Base-by-base conservation (phyloP, 2,329 filamentous ascomycete species). In the Botrytis deweyae region DNA sequence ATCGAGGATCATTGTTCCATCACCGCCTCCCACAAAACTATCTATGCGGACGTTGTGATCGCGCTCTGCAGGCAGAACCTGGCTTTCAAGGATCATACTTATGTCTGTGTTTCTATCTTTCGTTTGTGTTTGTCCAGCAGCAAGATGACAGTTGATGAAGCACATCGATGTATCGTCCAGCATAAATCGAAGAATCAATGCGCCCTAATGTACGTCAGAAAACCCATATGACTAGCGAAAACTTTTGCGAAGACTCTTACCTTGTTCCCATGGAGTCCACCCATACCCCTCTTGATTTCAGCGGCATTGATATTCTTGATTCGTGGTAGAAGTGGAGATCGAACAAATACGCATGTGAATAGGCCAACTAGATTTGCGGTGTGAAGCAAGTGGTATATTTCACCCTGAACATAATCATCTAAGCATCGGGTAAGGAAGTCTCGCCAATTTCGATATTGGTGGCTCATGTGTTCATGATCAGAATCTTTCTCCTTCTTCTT, bases 91-190 rank as follows among this genome's bases (percentile, higher is more conserved):
- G 74, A 99, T 98, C 6, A 91, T 91, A 0, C 94, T 93, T 40
- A 97, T 90, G 80, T 99, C 96, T 78, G 94, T 96, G 83, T 99
- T 97, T 10, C 96, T 93, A 79, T 95, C 90, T 74, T 92, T 92
- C 0, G 95, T 97, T 74, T 97, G 93, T 0, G 92, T 91, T 82
- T 99, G 96, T 0, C 96, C 96, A 0, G 96, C 96, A 29, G 96
- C 96, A 74, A 99, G 85, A 88, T 99, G 96, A 81, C 96, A 99
- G 81, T 99, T 99, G 84, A 98, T 89, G 83, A 99, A 95, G 84
- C 96, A 99, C 52, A 99, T 83, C 1, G 95, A 98, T 69, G 92
- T 96, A 82, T 99, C 95, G 80, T 99, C 96, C 3, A 99, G 84
- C 79, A 95, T 88, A 83, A 99, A 97, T n/a, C 96, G 93, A 58